Evolutionary conservation across 306 rosid species (phyloP).

Genomic region (Prunus padus): DNA sequence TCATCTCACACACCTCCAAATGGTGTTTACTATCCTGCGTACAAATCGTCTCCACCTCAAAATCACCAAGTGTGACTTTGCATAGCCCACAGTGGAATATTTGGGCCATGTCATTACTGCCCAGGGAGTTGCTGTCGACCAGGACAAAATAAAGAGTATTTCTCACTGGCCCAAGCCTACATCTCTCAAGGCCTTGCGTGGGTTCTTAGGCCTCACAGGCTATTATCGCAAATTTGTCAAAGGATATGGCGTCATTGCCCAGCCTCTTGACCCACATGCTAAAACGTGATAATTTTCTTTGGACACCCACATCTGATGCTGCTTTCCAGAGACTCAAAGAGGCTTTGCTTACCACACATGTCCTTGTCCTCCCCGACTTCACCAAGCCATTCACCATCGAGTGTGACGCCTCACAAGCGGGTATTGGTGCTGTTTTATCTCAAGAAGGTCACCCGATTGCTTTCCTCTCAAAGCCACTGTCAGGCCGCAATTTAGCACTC

Average conservation of each 20-base stretch:
- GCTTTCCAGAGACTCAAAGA: no score
- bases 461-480: neutral
- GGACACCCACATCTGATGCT: no score
- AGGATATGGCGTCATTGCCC: fast-evolving
- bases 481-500: fast-evolving
- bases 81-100: neutral
- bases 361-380: neutral
- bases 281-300: fast-evolving
- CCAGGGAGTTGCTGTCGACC: neutral
- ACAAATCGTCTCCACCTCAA: no score
- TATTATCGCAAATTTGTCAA: neutral
- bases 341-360: no score
- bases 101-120: neutral
- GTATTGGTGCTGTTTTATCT: neutral
- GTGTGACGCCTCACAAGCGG: fast-evolving
- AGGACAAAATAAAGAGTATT: neutral
- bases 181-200: fast-evolving
- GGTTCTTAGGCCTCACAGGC: neutral
- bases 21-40: no score
- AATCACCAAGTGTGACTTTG: no score
- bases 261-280: neutral
- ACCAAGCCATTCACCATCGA: neutral
- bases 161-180: neutral
- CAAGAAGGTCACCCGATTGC: neutral
- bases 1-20: no score